These are phyloP conservation scores for Gnaphalium uliginosum DNA, from an alignment of 129 eudicot genomes.

Conservation along the genomic window DNA sequence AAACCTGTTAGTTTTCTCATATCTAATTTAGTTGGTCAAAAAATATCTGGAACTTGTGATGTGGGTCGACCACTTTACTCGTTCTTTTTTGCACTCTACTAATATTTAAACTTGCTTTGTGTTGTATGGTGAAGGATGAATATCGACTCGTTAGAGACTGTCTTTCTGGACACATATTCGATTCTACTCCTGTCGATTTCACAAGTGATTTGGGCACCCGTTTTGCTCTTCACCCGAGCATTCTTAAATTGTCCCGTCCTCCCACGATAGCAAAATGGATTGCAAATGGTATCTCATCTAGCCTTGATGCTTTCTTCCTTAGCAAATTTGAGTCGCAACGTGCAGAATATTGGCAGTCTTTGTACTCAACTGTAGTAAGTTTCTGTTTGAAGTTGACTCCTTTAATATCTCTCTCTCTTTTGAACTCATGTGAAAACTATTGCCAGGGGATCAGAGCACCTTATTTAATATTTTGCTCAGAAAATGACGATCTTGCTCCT, in stretches of 20 bases:
- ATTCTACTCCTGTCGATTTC: conserved; percentile 86
- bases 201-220: conserved; percentile 83
- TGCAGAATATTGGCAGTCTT: conserved; percentile 96
- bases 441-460: conserved; percentile 78
- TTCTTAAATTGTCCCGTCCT: conserved; percentile 66
- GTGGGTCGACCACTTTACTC: background rate
- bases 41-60: background rate
- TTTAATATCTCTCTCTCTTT: background rate
- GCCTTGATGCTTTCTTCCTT: conserved; percentile 76
- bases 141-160: conserved; percentile 69
- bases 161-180: conserved; percentile 79
- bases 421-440: background rate
- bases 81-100: background rate
- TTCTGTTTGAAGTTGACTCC: background rate
- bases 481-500: conserved; percentile 91
- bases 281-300: conserved; percentile 59
- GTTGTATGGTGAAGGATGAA: conserved; percentile 50
- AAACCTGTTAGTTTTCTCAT: background rate
- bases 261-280: conserved; percentile 69
- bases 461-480: conserved; percentile 85
- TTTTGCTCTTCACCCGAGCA: conserved; percentile 71
- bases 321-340: conserved; percentile 76
- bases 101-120: conserved; percentile 21
- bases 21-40: background rate
- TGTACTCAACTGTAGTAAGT: conserved; percentile 76